Percentiles rank a stretch among this genome's conserved stretches.
These are phyloP conservation scores for Trichoderma orchidacearum DNA, from an alignment of 495 filamentous ascomycete genomes.

Conservation along the genomic window DNA sequence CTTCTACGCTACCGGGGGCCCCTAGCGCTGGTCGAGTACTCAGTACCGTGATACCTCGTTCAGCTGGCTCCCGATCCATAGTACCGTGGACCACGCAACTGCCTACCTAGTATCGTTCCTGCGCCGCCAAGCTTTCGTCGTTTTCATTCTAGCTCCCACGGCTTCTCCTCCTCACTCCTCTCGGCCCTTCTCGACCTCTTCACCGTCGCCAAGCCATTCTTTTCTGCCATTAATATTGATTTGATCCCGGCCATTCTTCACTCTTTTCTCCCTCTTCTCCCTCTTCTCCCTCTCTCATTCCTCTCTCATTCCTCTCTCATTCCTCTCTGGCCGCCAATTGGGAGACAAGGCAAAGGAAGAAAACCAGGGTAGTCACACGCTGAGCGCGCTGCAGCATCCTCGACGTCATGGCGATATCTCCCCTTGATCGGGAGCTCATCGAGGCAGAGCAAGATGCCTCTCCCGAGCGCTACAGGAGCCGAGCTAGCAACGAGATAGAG, in stretches of 20 bases:
- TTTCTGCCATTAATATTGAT: not conserved
- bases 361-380: not conserved
- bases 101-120: too few relatives aligned
- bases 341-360: not conserved
- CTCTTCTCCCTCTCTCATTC: not conserved
- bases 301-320: not conserved
- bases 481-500: constrained; percentile 32
- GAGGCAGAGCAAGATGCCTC: constrained; percentile 30
- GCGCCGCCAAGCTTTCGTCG: not conserved
- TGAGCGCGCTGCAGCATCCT: not conserved
- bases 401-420: constrained; percentile 24
- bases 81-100: constrained; percentile 2
- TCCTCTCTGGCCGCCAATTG: not conserved
- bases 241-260: not conserved
- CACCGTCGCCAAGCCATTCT: not conserved
- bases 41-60: not conserved
- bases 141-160: not conserved
- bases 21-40: not conserved
- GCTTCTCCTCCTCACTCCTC: not conserved
- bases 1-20: too few relatives aligned
- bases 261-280: not conserved
- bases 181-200: not conserved
- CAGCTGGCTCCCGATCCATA: not conserved
- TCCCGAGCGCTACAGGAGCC: constrained; percentile 12
- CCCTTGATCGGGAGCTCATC: constrained; percentile 37